Conservation (phyloP, 495 filamentous ascomycete genomes). For the Jackrogersella minutella region DNA sequence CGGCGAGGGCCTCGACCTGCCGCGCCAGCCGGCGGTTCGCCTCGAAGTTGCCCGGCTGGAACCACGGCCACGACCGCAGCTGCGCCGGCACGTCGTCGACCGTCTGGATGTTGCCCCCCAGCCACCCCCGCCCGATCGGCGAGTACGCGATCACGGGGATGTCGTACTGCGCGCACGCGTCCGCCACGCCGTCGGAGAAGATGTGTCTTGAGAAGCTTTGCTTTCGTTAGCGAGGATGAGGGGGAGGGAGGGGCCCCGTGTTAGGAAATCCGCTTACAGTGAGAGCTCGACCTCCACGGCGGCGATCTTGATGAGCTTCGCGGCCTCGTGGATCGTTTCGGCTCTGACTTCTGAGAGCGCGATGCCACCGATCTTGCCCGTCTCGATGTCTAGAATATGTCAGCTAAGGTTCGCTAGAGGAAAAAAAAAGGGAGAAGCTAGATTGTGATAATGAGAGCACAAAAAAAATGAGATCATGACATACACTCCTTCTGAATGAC, state of each 20-base stretch:
- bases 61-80: conserved; percentile 61
- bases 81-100: conserved; percentile 64
- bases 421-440: neutral
- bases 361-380: conserved; percentile 83
- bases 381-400: conserved; percentile 63
- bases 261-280: conserved; percentile 67
- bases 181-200: conserved; percentile 75
- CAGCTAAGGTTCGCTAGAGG: neutral
- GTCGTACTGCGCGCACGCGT: conserved; percentile 72
- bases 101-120: conserved; percentile 69
- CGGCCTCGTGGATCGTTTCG: conserved; percentile 76
- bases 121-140: conserved; percentile 38
- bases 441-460: neutral
- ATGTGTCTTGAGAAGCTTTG: conserved; percentile 34
- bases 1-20: conserved; percentile 71
- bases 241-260: conserved; percentile 58
- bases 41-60: conserved; percentile 72
- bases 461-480: neutral
- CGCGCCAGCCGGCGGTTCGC: conserved; percentile 75
- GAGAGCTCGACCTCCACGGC: conserved; percentile 84
- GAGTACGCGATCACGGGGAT: conserved; percentile 76
- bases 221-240: conserved; percentile 68
- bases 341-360: conserved; percentile 76
- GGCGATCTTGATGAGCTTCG: conserved; percentile 71
- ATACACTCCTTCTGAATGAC: conserved; percentile 62